phyloP scores from a whole-genome alignment of 2,329 filamentous ascomycete species.

The Periconia digitata region DNA sequence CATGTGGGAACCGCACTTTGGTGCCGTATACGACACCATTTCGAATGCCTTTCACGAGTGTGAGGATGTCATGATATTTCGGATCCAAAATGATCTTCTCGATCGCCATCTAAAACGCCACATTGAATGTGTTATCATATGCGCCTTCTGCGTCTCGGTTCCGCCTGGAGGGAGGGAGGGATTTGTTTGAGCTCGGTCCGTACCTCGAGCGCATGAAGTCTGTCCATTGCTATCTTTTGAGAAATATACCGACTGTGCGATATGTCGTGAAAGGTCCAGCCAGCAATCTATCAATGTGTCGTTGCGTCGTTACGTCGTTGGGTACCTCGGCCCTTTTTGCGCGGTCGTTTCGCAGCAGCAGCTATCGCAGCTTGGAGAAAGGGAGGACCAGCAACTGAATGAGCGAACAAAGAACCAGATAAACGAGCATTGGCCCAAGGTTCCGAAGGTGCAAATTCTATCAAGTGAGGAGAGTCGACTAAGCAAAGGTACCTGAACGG shows the following conservation, averaged over 20 bases:
- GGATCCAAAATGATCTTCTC: conserved; percentile 82
- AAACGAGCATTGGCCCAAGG: conserved; percentile 7
- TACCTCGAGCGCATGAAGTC: conserved; percentile 38
- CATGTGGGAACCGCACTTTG: conserved; percentile 98
- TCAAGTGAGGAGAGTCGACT: neutral
- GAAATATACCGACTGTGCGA: too few relatives aligned
- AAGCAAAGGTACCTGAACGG: neutral
- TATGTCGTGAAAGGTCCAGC: too few relatives aligned
- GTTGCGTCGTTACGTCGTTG: neutral
- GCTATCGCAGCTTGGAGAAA: neutral
- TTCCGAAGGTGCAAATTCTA: conserved; percentile 4
- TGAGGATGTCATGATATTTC: conserved; percentile 79
- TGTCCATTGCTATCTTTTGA: conserved; percentile 35
- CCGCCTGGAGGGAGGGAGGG: neutral
- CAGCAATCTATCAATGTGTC: neutral
- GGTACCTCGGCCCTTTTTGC: conserved; percentile 28
- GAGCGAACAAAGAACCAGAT: neutral
- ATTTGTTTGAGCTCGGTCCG: neutral
- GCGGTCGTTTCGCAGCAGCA: conserved; percentile 13
- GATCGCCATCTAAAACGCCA: conserved; percentile 59
- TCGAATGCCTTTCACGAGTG: conserved; percentile 87
- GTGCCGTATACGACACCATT: conserved; percentile 97
- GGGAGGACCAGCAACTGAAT: neutral
- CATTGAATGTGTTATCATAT: neutral
- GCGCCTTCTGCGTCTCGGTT: neutral